Percentiles rank a stretch among this genome's conserved stretches.
Evolutionary conservation across 139 green algal genomes (phyloP).

Genomic region (Chlorella sp.): DNA sequence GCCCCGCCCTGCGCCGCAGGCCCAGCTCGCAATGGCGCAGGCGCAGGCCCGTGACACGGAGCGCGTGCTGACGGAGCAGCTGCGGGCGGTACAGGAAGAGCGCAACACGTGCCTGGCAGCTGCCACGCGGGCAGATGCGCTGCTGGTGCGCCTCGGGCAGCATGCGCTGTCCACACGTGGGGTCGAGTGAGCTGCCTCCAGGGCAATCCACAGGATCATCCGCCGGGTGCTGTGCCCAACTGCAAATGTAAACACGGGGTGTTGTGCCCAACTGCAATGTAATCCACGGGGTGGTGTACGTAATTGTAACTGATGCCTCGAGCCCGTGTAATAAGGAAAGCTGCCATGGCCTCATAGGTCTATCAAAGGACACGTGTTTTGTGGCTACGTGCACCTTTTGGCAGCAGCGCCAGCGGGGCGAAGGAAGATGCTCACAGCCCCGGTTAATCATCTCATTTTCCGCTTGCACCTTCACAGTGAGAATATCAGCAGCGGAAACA

Average conservation of each 20-base stretch:
- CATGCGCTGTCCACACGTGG: background rate
- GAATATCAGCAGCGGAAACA: background rate
- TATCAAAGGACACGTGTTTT: too few species aligned
- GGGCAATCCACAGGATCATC: background rate
- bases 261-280: too few species aligned
- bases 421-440: background rate
- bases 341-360: background rate
- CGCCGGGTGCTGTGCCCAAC: too few species aligned
- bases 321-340: background rate
- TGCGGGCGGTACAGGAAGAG: constrained; percentile 39
- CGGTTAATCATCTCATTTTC: background rate
- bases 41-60: constrained; percentile 26
- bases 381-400: too few species aligned
- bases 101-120: constrained; percentile 37
- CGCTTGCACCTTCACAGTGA: background rate
- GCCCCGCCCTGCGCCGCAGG: background rate
- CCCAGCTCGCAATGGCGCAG: constrained; percentile 31
- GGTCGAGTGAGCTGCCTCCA: background rate
- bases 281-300: too few species aligned
- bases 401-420: too few species aligned
- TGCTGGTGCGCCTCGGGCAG: constrained; percentile 19
- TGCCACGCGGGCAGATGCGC: constrained; percentile 29
- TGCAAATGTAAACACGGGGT: too few species aligned
- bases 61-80: constrained; percentile 24
- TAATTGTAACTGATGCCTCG: background rate